Evolutionary conservation across 2,329 filamentous ascomycete species (phyloP).

Genomic region (Reticulascus tulasneorum): DNA sequence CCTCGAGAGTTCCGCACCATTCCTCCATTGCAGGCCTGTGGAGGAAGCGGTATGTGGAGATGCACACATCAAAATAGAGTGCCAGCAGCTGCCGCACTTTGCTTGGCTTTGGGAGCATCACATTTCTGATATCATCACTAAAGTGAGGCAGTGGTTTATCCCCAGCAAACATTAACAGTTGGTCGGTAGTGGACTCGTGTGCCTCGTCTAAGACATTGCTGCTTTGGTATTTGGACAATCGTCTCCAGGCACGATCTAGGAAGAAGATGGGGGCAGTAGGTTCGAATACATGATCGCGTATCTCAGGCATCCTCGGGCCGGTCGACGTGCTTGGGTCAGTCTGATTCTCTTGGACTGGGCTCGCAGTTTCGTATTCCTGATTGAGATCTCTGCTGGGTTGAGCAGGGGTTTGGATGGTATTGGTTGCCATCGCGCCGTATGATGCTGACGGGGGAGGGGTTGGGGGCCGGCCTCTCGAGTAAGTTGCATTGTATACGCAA

Average conservation of each 20-base stretch:
- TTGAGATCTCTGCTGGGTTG: too few species aligned
- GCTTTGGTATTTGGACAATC: constrained; percentile 40
- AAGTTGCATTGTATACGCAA: constrained; percentile 27
- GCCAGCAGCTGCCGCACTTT: constrained; percentile 33
- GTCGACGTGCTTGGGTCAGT: constrained; percentile 17
- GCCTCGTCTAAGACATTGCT: constrained; percentile 19
- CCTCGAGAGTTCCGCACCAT: constrained; percentile 40
- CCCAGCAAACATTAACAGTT: constrained; percentile 44
- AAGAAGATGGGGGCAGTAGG: constrained; percentile 53
- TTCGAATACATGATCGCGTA: constrained; percentile 53
- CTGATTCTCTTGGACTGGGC: constrained; percentile 4
- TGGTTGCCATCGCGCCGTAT: constrained; percentile 1
- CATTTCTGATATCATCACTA: constrained; percentile 22
- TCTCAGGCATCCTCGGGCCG: constrained; percentile 27
- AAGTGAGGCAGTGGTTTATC: constrained; percentile 41
- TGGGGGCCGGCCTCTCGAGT: constrained; percentile 27
- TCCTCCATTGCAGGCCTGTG: constrained; percentile 48
- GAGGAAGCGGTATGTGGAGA: constrained; percentile 56
- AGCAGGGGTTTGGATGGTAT: too few species aligned
- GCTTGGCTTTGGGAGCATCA: constrained; percentile 33
- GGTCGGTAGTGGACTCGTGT: constrained; percentile 27
- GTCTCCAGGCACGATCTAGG: constrained; percentile 48
- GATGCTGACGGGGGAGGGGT: constrained; percentile 23
- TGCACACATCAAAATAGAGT: constrained; percentile 57
- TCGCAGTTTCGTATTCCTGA: constrained; percentile 2